A percentile compares a stretch with the other conserved stretches of the same genome.
phyloP scores from a whole-genome alignment of 2,329 filamentous ascomycete species.

The Fusarium scirpi region DNA sequence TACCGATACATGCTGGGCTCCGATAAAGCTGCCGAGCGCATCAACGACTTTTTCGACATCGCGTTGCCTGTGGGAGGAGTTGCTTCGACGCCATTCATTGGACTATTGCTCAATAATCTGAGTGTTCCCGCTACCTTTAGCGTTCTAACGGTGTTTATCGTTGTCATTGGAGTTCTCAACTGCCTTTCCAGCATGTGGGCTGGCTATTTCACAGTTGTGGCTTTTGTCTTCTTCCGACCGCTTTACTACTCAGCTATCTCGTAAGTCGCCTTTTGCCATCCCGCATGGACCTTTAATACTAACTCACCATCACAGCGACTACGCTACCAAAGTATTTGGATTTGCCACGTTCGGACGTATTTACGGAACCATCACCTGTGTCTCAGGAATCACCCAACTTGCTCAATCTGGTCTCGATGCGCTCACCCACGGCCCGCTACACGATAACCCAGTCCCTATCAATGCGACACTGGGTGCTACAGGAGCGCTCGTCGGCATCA shows the following conservation, averaged over 20 bases:
- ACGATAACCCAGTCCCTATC: slow-evolving; percentile 20
- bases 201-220: slow-evolving; percentile 73
- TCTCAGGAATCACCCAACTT: slow-evolving; percentile 79
- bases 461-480: slow-evolving; percentile 13
- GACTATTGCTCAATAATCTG: slow-evolving; percentile 73
- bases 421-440: slow-evolving; percentile 60
- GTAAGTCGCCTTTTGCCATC: slow-evolving; percentile 47
- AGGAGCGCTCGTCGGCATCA: slow-evolving; percentile 10
- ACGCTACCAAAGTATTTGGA: slow-evolving; percentile 83
- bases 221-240: slow-evolving; percentile 79
- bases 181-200: slow-evolving; percentile 71
- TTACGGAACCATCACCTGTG: slow-evolving; percentile 79
- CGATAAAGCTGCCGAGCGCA: slow-evolving; percentile 51
- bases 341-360: slow-evolving; percentile 85
- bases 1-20: slow-evolving; percentile 75
- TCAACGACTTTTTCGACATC: slow-evolving; percentile 59
- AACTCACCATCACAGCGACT: slow-evolving; percentile 61
- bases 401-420: slow-evolving; percentile 76
- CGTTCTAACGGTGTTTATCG: slow-evolving; percentile 69
- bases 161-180: slow-evolving; percentile 70
- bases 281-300: neutral
- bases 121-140: slow-evolving; percentile 70
- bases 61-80: slow-evolving; percentile 76
- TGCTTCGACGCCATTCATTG: slow-evolving; percentile 77
- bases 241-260: slow-evolving; percentile 83